Conservation (phyloP, 2,329 filamentous ascomycete genomes). For the Fusarium bulbicola region DNA sequence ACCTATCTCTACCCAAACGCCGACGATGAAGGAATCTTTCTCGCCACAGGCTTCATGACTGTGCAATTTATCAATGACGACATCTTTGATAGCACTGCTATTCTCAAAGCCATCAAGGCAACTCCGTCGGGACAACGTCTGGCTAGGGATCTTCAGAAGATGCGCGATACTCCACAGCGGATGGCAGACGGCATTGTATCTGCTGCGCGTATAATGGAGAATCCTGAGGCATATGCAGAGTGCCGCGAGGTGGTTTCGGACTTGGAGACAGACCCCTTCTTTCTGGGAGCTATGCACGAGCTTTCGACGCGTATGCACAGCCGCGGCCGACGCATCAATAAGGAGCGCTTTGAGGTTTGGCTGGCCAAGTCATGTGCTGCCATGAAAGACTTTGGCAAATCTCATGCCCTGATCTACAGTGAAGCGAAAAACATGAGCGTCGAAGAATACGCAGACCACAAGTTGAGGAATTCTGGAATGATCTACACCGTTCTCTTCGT, state of each 20-base stretch:
- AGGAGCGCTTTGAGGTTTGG: not conserved
- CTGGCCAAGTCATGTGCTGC: not conserved
- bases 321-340: accelerated
- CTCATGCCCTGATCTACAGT: not conserved
- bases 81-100: not conserved
- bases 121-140: not conserved
- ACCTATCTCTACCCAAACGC: not conserved
- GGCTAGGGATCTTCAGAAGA: not conserved
- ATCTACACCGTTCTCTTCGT: not conserved
- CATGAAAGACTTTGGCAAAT: not conserved
- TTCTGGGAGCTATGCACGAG: accelerated
- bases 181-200: accelerated
- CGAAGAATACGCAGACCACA: not conserved
- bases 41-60: not conserved
- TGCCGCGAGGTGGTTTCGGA: accelerated
- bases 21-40: not conserved
- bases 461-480: not conserved
- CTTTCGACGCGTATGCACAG: not conserved
- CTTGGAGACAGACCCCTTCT: not conserved
- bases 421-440: not conserved
- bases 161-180: not conserved
- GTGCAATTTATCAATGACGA: not conserved
- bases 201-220: not conserved
- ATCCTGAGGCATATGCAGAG: accelerated
- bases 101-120: not conserved